phyloP scores from a whole-genome alignment of 2,329 filamentous ascomycete genomes.

The Parastagonospora nodorum region DNA sequence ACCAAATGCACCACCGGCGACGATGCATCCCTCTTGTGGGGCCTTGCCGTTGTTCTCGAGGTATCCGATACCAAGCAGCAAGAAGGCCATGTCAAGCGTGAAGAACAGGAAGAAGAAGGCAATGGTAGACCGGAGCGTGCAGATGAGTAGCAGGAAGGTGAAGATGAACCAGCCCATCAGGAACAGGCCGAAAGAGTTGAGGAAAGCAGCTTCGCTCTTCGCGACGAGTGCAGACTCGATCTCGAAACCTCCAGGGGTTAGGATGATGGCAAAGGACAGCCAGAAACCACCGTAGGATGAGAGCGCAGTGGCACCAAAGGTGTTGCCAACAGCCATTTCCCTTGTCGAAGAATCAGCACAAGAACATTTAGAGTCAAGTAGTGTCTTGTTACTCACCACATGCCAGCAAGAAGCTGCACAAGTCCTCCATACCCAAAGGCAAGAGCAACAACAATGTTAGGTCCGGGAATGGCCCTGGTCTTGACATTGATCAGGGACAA shows the following conservation, averaged over 20 bases:
- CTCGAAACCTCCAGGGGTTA: conserved; percentile 57
- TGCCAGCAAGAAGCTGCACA: conserved; percentile 57
- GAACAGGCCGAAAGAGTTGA: conserved; percentile 62
- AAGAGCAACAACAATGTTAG: conserved; percentile 55
- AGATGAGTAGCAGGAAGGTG: conserved; percentile 61
- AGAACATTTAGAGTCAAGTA: not conserved
- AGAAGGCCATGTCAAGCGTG: conserved; percentile 63
- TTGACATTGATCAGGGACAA: conserved; percentile 58
- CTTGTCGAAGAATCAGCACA: conserved; percentile 29
- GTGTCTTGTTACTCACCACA: conserved; percentile 55
- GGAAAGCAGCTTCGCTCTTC: conserved; percentile 47
- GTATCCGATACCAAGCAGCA: conserved; percentile 61
- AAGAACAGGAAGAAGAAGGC: conserved; percentile 64
- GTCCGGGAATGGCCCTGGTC: conserved; percentile 48
- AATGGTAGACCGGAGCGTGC: conserved; percentile 63
- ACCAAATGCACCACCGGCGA: conserved; percentile 59
- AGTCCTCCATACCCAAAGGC: conserved; percentile 58
- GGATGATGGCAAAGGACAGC: conserved; percentile 64
- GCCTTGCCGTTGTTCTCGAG: conserved; percentile 50
- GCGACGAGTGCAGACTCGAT: conserved; percentile 53
- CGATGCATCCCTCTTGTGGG: conserved; percentile 54
- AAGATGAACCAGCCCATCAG: conserved; percentile 66
- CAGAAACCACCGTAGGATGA: conserved; percentile 67
- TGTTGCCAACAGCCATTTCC: conserved; percentile 65
- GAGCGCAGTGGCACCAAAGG: conserved; percentile 66